A percentile compares a stretch with the other conserved stretches of the same genome.
These are phyloP conservation scores for Ligustrum vulgare DNA, from an alignment of 257 asterid genomes.

Conservation along the genomic window DNA sequence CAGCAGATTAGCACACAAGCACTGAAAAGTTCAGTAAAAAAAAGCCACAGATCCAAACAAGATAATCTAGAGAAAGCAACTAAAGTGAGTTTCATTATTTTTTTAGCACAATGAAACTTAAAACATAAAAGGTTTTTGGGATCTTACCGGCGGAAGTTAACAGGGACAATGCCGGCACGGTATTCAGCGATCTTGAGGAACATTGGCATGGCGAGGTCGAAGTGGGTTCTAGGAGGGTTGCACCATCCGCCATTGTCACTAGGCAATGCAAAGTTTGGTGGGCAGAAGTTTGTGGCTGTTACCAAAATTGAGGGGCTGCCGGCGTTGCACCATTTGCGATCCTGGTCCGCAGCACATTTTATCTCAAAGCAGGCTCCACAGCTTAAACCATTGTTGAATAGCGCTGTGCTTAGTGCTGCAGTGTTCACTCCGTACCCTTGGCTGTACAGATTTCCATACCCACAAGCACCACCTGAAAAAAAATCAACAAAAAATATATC, in stretches of 20 bases:
- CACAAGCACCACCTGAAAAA: slow-evolving; percentile 48
- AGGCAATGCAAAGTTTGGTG: slow-evolving; percentile 47
- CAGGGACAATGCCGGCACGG: slow-evolving; percentile 56
- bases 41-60: background rate
- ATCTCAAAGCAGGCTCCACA: slow-evolving; percentile 54
- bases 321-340: slow-evolving; percentile 37
- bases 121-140: background rate
- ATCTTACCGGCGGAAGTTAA: slow-evolving; percentile 43
- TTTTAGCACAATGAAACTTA: too few relatives aligned
- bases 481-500: too few relatives aligned
- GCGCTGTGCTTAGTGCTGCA: slow-evolving; percentile 49
- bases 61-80: background rate
- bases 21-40: background rate
- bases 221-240: slow-evolving; percentile 52
- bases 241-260: slow-evolving; percentile 57
- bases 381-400: slow-evolving; percentile 49
- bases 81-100: too few relatives aligned
- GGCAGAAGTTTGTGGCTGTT: slow-evolving; percentile 53
- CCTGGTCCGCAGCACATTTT: slow-evolving; percentile 28
- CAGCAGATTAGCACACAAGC: slow-evolving; percentile 17
- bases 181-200: slow-evolving; percentile 49
- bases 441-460: slow-evolving; percentile 55
- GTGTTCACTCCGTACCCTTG: slow-evolving; percentile 54
- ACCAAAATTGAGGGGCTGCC: slow-evolving; percentile 44
- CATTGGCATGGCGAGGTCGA: slow-evolving; percentile 59